Percentiles rank a stretch among this genome's conserved stretches.
These are phyloP conservation scores for Dendrobium officinale DNA, from an alignment of 106 monocot species.

Conservation along the genomic window DNA sequence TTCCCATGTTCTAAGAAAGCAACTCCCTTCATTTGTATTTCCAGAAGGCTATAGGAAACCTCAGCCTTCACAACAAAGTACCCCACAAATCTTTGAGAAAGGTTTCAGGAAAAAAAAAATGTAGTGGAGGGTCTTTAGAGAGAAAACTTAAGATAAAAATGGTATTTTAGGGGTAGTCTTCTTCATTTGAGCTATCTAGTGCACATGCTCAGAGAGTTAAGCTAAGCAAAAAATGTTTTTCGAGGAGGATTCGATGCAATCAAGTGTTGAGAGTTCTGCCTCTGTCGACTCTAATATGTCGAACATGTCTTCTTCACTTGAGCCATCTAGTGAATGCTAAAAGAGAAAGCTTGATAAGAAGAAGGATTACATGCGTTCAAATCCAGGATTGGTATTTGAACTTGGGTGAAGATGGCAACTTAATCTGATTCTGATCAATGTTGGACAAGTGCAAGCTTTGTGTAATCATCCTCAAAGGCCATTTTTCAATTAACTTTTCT, in stretches of 20 bases:
- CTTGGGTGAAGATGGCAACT: too few relatives aligned
- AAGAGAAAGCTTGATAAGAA: too few relatives aligned
- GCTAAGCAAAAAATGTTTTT: slow-evolving; percentile 24
- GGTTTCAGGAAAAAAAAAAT: background rate
- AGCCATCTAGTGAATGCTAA: background rate
- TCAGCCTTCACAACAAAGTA: slow-evolving; percentile 18
- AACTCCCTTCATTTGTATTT: slow-evolving; percentile 80
- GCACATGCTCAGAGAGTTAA: slow-evolving; percentile 10
- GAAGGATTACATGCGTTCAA: too few relatives aligned
- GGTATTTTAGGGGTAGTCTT: background rate
- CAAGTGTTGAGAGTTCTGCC: slow-evolving; percentile 13
- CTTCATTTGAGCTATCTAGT: too few relatives aligned
- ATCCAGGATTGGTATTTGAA: too few relatives aligned
- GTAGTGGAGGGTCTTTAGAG: slow-evolving; percentile 10
- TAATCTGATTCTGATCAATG: too few relatives aligned
- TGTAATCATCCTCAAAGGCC: too few relatives aligned
- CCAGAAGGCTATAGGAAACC: slow-evolving; percentile 69
- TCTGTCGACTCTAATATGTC: slow-evolving; percentile 11
- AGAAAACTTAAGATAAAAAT: slow-evolving; percentile 27
- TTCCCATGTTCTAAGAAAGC: slow-evolving; percentile 72
- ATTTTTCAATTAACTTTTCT: too few relatives aligned
- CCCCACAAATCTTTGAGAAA: background rate
- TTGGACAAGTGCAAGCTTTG: too few relatives aligned
- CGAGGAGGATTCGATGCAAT: background rate
- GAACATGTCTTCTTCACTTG: slow-evolving; percentile 1